Base-by-base conservation (phyloP, 2,329 filamentous ascomycete genomes). In the Diaporthe amygdali region DNA sequence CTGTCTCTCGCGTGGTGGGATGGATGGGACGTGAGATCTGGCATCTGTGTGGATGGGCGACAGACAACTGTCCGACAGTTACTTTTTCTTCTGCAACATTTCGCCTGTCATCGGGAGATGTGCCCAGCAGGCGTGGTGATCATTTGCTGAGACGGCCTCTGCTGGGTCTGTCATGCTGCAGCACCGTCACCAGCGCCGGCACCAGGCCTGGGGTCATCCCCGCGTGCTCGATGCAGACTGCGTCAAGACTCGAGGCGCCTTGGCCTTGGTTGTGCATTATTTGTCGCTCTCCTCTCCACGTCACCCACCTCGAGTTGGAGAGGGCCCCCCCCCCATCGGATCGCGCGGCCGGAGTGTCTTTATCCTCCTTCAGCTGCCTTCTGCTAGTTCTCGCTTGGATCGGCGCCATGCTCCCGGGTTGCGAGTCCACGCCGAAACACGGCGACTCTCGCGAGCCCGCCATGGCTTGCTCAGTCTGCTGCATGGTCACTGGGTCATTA, bases 1-100 rank as follows among this genome's bases (percentile, higher is more conserved):
- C 39, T 59, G 66, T 56, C 66, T 34, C 32, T 68, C 66, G 52
- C 66, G 66, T 68, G 66, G 27, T 68, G 66, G 47, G 14, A 59
- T n/a, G 32, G 32, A 32, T 22, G 32, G 20, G 39, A 46, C 39
- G 37, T 46, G 37, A 32, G 51, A 37, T 44, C 51, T 25, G 49
- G 32, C 17, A n/a, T n/a, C n/a, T n/a, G n/a, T 9, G 49, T 54
- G 49, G 49, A 54, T 61, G 55, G 51, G 30, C 37, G 41, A 22
- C 46, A 20, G 41, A 34, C 56, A 63, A 46, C 25, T 47, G 39
- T 32, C 56, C 56, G 34, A 47, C 56, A n/a, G 12, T 9, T 47
- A 46, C 20, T 30, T 32, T 22, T 61, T 46, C 17, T 37, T 20
- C 12, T 63, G 27, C 59, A 46, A 34, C 59, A 34, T 27, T 22